These are phyloP conservation scores for Aspergillus brasiliensis DNA, from an alignment of 2,329 filamentous ascomycete genomes.

Conservation along the genomic window DNA sequence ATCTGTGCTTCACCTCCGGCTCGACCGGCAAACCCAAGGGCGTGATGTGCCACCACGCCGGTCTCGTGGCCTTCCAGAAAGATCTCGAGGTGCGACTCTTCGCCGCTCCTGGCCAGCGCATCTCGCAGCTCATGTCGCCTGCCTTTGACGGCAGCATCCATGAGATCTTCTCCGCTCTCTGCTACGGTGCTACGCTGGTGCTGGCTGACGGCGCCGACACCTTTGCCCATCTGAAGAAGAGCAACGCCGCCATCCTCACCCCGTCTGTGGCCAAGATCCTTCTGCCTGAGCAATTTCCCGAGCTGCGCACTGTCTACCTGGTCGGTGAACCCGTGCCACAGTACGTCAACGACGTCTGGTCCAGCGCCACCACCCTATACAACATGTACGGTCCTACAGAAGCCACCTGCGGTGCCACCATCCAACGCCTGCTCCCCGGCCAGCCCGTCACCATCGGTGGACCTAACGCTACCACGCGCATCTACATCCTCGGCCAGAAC, in stretches of 20 bases:
- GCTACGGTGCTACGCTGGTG: conserved; percentile 44
- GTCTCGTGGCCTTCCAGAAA: conserved; percentile 40
- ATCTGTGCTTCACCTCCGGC: conserved; percentile 50
- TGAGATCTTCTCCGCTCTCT: conserved; percentile 45
- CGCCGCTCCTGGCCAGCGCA: conserved; percentile 34
- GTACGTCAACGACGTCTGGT: conserved; percentile 37
- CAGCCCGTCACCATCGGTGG: conserved; percentile 41
- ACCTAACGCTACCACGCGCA: conserved; percentile 38
- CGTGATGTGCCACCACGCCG: conserved; percentile 33
- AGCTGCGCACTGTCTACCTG: conserved; percentile 37
- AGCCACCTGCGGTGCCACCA: conserved; percentile 42
- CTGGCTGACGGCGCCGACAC: conserved; percentile 27
- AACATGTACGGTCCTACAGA: conserved; percentile 53
- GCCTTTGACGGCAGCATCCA: conserved; percentile 51
- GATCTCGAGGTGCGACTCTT: conserved; percentile 36
- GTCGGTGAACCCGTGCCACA: conserved; percentile 44
- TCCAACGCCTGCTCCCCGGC: conserved; percentile 28
- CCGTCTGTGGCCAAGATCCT: conserved; percentile 41
- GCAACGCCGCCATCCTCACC: conserved; percentile 40
- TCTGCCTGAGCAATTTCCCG: conserved; percentile 34
- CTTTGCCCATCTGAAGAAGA: conserved; percentile 33
- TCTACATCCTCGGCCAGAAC: conserved; percentile 47
- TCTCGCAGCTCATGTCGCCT: conserved; percentile 47
- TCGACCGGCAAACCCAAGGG: conserved; percentile 23
- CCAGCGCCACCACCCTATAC: conserved; percentile 30